Evolutionary conservation across 495 filamentous ascomycete genomes (phyloP).

Genomic region (Penicillium fimorum): DNA sequence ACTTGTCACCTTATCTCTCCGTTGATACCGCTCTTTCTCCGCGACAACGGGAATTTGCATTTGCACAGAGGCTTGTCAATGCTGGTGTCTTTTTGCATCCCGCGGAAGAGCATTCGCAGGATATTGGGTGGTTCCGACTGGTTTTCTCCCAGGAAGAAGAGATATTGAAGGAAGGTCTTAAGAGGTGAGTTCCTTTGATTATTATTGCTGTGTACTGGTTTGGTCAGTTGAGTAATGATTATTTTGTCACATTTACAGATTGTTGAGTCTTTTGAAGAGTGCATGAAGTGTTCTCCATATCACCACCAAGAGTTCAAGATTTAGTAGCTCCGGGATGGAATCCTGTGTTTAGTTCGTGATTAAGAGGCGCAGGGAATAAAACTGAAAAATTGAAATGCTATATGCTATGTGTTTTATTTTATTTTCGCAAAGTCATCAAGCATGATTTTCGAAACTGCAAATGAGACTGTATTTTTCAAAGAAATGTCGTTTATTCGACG

Average conservation of each 20-base stretch:
- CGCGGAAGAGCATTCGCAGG: constrained; percentile 39
- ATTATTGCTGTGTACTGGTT: not conserved
- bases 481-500: constrained; percentile 40
- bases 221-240: not conserved
- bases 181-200: constrained; percentile 29
- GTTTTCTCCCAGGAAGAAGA: constrained; percentile 41
- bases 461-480: constrained; percentile 5
- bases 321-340: no score
- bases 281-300: not conserved
- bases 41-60: constrained; percentile 28
- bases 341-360: no score
- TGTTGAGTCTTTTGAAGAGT: constrained; percentile 11
- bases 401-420: constrained; percentile 19
- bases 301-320: not conserved
- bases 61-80: constrained; percentile 41
- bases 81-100: constrained; percentile 45
- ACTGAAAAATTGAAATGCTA: not conserved
- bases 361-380: no score
- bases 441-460: constrained; percentile 21
- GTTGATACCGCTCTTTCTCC: not conserved
- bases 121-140: constrained; percentile 50
- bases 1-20: constrained; percentile 41
- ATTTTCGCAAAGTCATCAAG: constrained; percentile 30
- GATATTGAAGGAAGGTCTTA: constrained; percentile 33
- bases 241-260: not conserved